Evolutionary conservation across 495 filamentous ascomycete genomes (phyloP).

Genomic region (Durotheca rogersii): DNA sequence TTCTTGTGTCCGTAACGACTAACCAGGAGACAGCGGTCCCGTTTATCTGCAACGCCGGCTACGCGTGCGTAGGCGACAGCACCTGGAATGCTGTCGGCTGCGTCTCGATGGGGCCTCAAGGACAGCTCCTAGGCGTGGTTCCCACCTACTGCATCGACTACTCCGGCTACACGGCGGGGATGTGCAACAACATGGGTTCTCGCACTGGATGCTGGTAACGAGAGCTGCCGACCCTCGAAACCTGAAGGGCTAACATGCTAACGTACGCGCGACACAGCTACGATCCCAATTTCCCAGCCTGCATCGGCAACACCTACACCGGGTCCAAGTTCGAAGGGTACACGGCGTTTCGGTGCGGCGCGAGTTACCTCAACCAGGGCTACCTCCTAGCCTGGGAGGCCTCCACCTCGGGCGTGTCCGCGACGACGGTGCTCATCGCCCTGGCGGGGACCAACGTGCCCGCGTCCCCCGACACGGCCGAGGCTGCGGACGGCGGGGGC

Average conservation of each 20-base stretch:
- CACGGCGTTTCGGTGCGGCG: neutral
- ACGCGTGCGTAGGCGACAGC: neutral
- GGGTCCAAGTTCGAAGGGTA: neutral
- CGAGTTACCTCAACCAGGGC: neutral
- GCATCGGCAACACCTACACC: neutral
- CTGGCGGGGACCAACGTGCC: neutral
- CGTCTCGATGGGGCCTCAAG: neutral
- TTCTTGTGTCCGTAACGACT: neutral
- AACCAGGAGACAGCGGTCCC: neutral
- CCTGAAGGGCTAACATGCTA: neutral
- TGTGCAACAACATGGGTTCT: neutral
- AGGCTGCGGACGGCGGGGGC: constrained; percentile 18
- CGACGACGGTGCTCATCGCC: neutral
- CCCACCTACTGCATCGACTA: constrained; percentile 27
- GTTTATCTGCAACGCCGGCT: neutral
- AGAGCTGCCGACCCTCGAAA: neutral
- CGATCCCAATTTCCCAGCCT: neutral
- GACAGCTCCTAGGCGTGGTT: neutral
- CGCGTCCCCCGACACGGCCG: constrained; percentile 11
- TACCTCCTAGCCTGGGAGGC: neutral
- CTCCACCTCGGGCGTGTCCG: neutral
- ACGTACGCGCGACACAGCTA: neutral
- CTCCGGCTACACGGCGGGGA: neutral
- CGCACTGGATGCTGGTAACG: constrained; percentile 2
- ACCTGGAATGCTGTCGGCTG: neutral